phyloP scores from a whole-genome alignment of 352 stramenopile genomes.

The Nothophytophthora sp. region DNA sequence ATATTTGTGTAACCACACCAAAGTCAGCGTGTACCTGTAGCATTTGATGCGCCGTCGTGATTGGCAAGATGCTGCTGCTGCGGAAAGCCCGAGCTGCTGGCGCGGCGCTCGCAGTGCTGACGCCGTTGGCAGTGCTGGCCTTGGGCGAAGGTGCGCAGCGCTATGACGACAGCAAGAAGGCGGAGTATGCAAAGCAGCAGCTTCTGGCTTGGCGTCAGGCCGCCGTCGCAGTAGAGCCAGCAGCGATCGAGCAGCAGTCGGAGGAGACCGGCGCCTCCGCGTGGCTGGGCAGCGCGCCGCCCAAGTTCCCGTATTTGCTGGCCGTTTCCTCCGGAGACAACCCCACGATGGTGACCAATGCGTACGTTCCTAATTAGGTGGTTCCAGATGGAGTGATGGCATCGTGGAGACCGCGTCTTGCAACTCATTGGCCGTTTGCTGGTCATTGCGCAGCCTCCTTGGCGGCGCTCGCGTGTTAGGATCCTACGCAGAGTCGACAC shows the following conservation, averaged over 20 bases:
- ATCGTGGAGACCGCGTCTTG: too few relatives aligned
- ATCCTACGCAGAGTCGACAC: slow-evolving; percentile 35
- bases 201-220: slow-evolving; percentile 24
- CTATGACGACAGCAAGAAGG: slow-evolving; percentile 39
- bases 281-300: slow-evolving; percentile 53
- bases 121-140: slow-evolving; percentile 21
- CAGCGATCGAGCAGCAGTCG: slow-evolving; percentile 2
- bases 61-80: slow-evolving; percentile 18
- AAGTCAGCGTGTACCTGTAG: slow-evolving; percentile 5
- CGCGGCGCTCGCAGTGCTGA: slow-evolving; percentile 21
- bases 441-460: slow-evolving; percentile 21
- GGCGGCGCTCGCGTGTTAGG: slow-evolving; percentile 30
- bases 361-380: slow-evolving; percentile 17
- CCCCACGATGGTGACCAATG: slow-evolving; percentile 22
- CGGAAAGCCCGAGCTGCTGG: slow-evolving; percentile 11
- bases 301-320: slow-evolving; percentile 72
- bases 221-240: neutral
- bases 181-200: slow-evolving; percentile 37
- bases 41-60: neutral
- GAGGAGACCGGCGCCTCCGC: slow-evolving; percentile 5
- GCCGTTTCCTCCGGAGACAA: slow-evolving; percentile 61
- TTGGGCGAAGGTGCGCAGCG: slow-evolving; percentile 43
- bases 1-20: slow-evolving; percentile 4
- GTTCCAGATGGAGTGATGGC: neutral
- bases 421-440: neutral